Evolutionary conservation across 2,329 filamentous ascomycete genomes (phyloP).

Genomic region (Fusarium temperatum): DNA sequence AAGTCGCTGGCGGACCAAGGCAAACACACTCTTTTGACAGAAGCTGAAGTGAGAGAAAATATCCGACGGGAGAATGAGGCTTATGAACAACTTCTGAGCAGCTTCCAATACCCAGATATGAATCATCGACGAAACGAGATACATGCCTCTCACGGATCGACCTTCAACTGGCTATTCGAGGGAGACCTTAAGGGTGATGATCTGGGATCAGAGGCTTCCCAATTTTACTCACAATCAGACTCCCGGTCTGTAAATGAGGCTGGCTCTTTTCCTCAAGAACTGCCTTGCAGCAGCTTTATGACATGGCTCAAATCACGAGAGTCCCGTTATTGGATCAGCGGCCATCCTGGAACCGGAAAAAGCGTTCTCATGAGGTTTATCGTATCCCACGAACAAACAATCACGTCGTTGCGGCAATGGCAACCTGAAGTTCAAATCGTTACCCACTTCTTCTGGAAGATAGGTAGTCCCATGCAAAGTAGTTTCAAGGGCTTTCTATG

Average conservation of each 20-base stretch:
- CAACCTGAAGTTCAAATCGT: fast-evolving
- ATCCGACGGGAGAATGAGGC: fast-evolving
- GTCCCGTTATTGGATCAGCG: fast-evolving
- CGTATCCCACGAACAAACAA: fast-evolving
- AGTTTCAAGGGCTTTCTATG: fast-evolving
- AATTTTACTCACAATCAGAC: not conserved
- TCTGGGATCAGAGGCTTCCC: not conserved
- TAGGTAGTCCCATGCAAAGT: fast-evolving
- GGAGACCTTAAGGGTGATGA: not conserved
- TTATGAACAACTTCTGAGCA: fast-evolving
- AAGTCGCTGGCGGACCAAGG: fast-evolving
- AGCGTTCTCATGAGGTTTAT: fast-evolving
- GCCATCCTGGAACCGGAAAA: fast-evolving
- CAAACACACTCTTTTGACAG: fast-evolving
- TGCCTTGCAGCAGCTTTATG: fast-evolving
- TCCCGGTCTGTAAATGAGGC: not conserved
- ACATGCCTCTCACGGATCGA: fast-evolving
- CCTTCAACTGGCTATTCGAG: fast-evolving
- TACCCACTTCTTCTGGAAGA: fast-evolving
- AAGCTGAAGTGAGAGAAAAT: fast-evolving
- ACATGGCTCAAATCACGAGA: fast-evolving
- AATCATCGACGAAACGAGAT: not conserved
- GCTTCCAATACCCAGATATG: fast-evolving
- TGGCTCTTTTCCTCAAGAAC: not conserved
- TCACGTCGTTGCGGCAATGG: fast-evolving